Base-by-base conservation (phyloP, 2,329 filamentous ascomycete genomes). In the Colletotrichum lentis region DNA sequence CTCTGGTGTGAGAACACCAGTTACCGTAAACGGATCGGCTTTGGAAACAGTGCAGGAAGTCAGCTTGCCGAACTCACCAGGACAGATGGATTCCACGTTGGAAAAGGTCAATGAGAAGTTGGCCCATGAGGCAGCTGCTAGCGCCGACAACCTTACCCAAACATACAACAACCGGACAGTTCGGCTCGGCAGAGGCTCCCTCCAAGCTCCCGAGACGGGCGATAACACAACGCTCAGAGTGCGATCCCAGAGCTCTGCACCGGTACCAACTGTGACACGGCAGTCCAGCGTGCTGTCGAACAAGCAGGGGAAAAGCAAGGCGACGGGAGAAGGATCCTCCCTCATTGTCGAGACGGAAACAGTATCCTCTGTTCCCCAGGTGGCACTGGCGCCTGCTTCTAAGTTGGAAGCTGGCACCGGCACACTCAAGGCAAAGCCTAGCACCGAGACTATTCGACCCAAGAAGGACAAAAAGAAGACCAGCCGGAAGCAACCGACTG, bases 271-370 rank as follows among this genome's bases (percentile, higher is more conserved):
- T 77, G 89, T 79, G 76, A 90, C 75, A 74, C 88, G 78, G 82
- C 92, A 91, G 69, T 93, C 92, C 10, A 89, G 86, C 69, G 76
- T 80, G 73, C 78, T 85, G 69, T 88, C 89, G 57, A 86, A 91
- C 43, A 90, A 90, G 69, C 85, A 92, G 63, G 81, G 84, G 64
- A 92, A 94, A 75, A 84, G 87, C 41, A 93, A 94, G 76, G 82
- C 87, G 35, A 77, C 80, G 12, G 82, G 85, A 59, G 92, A 97
- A 76, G 90, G 89, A n/a, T 91, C 92, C 43, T 86, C 90, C 65
- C 97, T 99, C 94, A 98, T 93, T 11, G 95, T 98, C 16, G 96
- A 99, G 81, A 97, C 96, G 0, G 96, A 99, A 79, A 97, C 94
- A 0, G 96, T 99, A 44, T 91, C 89, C 50, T 97, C 94, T 3